These are phyloP conservation scores for Sarocladium oryzae DNA, from an alignment of 2,329 filamentous ascomycete species.

Conservation along the genomic window DNA sequence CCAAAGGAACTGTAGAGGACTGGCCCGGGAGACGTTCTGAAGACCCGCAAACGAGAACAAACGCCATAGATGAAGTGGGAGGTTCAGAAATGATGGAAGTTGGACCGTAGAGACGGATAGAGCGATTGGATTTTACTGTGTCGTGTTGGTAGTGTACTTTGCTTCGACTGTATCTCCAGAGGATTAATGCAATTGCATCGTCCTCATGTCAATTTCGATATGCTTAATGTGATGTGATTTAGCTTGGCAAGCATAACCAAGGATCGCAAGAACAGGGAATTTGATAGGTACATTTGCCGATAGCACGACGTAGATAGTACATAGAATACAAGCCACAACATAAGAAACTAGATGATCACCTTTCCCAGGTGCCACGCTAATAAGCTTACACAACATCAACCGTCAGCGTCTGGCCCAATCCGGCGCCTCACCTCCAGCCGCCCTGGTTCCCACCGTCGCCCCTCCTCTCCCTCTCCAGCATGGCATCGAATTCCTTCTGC, in stretches of 20 bases:
- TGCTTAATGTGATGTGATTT: too few relatives aligned
- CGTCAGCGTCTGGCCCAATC: too few relatives aligned
- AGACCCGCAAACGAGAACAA: too few relatives aligned
- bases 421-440: neutral
- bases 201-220: neutral
- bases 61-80: neutral
- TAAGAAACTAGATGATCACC: too few relatives aligned
- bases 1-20: constrained; percentile 23
- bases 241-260: too few relatives aligned
- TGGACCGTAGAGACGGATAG: neutral
- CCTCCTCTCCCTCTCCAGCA: constrained; percentile 39
- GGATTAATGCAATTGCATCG: neutral
- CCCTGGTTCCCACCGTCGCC: constrained; percentile 21
- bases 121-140: neutral
- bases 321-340: too few relatives aligned
- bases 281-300: too few relatives aligned
- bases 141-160: neutral
- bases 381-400: too few relatives aligned
- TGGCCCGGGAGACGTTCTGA: neutral
- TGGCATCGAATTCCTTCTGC: constrained; percentile 43
- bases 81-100: too few relatives aligned
- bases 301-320: too few relatives aligned
- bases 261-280: too few relatives aligned
- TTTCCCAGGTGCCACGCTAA: too few relatives aligned
- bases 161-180: neutral